Base-by-base conservation (phyloP, 176 grass and related monocot species). In the Musa schizocarpa region DNA sequence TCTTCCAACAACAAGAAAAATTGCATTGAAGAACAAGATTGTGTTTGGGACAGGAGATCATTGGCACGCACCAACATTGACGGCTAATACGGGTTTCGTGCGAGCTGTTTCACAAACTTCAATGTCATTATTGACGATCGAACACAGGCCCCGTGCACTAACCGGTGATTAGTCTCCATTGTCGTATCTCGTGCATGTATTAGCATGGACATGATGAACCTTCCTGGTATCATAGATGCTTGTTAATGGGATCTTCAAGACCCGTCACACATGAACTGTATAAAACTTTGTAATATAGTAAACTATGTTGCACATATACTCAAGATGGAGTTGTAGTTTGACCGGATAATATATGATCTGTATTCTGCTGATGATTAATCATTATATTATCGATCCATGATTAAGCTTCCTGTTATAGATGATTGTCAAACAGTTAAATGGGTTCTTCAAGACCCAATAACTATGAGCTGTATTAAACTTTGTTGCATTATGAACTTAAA, bases 31-130 rank as follows among this genome's bases (percentile, higher is more conserved):
- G 59, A 98, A 91, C 78, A 98, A 91, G 43, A 83, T 93, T 58
- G 82, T 87, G 48, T 94, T 98, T 65, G 95, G 95, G 19, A 98
- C 95, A 69, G 95, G 95, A 23, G 95, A 94, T 78, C 78, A 77
- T 54, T 91, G 95, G 90, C 86, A 74, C 16, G 84, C 90, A 69
- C 88, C 88, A 29, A 98, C 95, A 73, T 71, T 98, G 76, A 98
- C 90, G 3, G 95, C 95, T 20, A 98, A 93, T 65, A 91, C 83
- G 81, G 88, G 84, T 22, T 84, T 94, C 8, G 86, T 89, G 56
- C 84, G 95, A 77, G 90, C 95, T 73, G 80, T 98, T 86, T 90
- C 88, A 25, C 88, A 98, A 66, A 81, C 81, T 52, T 86, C 84
- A 63, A 89, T 98, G 90, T 78, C 95, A 19, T 68, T 98, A 79